Percentiles rank a stretch among this genome's conserved stretches.
phyloP scores from a whole-genome alignment of 257 asterid genomes.

The Nicotiana knightiana region DNA sequence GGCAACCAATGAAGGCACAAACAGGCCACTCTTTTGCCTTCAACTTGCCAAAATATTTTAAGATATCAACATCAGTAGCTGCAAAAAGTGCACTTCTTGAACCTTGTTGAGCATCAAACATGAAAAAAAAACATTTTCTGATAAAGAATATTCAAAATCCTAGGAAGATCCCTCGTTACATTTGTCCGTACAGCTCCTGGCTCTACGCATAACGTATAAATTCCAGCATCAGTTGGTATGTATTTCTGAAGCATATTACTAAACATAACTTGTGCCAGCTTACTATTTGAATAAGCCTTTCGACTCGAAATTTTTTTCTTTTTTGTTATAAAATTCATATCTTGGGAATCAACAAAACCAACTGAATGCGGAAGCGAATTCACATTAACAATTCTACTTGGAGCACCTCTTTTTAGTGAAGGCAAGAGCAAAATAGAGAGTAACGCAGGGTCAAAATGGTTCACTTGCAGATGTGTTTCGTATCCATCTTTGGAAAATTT shows the following conservation, averaged over 20 bases:
- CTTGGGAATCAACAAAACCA: slow-evolving; percentile 95
- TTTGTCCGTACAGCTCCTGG: slow-evolving; percentile 95
- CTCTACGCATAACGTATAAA: slow-evolving; percentile 66
- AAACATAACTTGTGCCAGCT: slow-evolving; percentile 89
- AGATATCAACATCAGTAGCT: slow-evolving; percentile 10
- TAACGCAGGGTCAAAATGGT: slow-evolving; percentile 90
- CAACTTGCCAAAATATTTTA: slow-evolving; percentile 7
- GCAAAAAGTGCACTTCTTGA: slow-evolving; percentile 25
- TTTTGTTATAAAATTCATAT: slow-evolving; percentile 78
- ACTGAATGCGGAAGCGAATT: slow-evolving; percentile 71
- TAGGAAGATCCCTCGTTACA: slow-evolving; percentile 53
- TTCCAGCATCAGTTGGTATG: slow-evolving; percentile 79
- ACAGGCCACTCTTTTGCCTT: slow-evolving; percentile 12
- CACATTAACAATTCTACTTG: slow-evolving; percentile 86
- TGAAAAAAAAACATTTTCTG: slow-evolving; percentile 5
- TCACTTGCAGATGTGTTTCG: slow-evolving; percentile 91
- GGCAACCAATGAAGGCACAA: slow-evolving; percentile 10
- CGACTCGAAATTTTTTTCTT: slow-evolving; percentile 66
- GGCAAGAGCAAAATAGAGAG: slow-evolving; percentile 86
- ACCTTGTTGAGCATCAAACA: slow-evolving; percentile 20
- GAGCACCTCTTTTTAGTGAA: slow-evolving; percentile 87
- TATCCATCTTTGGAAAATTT: slow-evolving; percentile 72
- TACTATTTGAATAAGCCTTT: slow-evolving; percentile 74
- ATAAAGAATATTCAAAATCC: slow-evolving; percentile 5
- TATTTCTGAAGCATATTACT: slow-evolving; percentile 81